A percentile compares a stretch with the other conserved stretches of the same genome.
phyloP scores from a whole-genome alignment of 768 basidiomycete genomes.

The Boletus pseudopeckii region DNA sequence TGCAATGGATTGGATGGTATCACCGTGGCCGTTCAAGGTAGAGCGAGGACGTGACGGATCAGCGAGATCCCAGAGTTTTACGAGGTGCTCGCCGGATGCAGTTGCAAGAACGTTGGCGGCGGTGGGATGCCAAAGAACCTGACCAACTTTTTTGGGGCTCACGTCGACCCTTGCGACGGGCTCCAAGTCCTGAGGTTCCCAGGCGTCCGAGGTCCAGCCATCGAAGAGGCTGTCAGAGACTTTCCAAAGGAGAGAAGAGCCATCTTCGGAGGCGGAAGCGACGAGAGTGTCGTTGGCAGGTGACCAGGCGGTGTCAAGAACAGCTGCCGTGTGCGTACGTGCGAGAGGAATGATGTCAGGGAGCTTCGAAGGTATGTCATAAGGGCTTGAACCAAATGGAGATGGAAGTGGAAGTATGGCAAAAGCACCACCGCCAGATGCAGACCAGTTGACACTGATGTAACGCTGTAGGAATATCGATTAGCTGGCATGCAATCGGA shows the following conservation, averaged over 20 bases:
- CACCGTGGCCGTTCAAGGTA: constrained; percentile 71
- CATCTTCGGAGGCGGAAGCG: constrained; percentile 92
- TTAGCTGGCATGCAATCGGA: not conserved
- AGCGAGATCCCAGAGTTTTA: constrained; percentile 91
- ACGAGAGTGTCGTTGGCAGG: constrained; percentile 90
- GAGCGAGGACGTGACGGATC: constrained; percentile 60
- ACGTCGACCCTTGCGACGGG: constrained; percentile 80
- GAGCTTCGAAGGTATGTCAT: constrained; percentile 67
- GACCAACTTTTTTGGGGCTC: constrained; percentile 86
- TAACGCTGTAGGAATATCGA: constrained; percentile 52
- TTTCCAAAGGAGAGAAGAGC: constrained; percentile 90
- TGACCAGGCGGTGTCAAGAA: constrained; percentile 96
- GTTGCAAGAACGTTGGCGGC: constrained; percentile 83
- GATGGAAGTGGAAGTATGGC: constrained; percentile 87
- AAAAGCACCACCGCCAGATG: constrained; percentile 91
- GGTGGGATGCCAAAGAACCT: constrained; percentile 91
- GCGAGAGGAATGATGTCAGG: constrained; percentile 92
- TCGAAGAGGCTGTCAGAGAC: constrained; percentile 67
- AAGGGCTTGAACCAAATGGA: constrained; percentile 52
- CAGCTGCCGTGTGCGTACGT: constrained; percentile 77
- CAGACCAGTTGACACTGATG: constrained; percentile 92
- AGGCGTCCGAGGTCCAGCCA: constrained; percentile 80
- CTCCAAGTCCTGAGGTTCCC: constrained; percentile 80
- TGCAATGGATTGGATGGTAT: constrained; percentile 81
- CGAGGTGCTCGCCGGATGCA: constrained; percentile 76